Conservation (phyloP, 2,329 filamentous ascomycete genomes). For the Xylariaceae sp. region DNA sequence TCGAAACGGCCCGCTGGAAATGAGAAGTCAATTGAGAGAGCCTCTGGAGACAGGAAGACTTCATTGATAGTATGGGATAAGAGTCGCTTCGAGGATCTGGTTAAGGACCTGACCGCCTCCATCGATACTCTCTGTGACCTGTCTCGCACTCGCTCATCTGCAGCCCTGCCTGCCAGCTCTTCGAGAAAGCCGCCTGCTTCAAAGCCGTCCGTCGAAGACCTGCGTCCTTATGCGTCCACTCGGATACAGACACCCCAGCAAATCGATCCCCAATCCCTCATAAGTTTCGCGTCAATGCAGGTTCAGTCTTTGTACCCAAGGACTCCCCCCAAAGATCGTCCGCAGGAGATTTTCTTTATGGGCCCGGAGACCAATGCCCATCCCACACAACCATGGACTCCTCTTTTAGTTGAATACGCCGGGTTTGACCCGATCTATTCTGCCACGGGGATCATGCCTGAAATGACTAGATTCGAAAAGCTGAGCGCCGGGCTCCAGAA, state of each 20-base stretch:
- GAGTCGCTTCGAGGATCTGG: constrained; percentile 66
- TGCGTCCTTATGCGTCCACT: constrained; percentile 51
- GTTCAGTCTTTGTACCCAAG: constrained; percentile 35
- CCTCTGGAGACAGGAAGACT: constrained; percentile 45
- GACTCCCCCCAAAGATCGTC: constrained; percentile 26
- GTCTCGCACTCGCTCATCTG: constrained; percentile 57
- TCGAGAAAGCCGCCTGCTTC: constrained; percentile 35
- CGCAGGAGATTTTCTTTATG: constrained; percentile 47
- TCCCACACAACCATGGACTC: constrained; percentile 46
- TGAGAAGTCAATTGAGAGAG: constrained; percentile 35
- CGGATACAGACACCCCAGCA: constrained; percentile 57
- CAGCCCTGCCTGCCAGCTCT: constrained; percentile 32
- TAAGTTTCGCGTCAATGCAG: constrained; percentile 41
- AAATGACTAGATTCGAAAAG: constrained; percentile 60
- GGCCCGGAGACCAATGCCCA: constrained; percentile 48
- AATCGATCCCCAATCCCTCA: constrained; percentile 51
- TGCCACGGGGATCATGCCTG: constrained; percentile 56
- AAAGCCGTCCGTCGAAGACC: constrained; percentile 38
- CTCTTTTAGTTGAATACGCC: constrained; percentile 66
- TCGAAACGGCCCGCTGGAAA: constrained; percentile 44
- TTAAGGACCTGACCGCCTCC: constrained; percentile 67
- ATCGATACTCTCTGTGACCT: constrained; percentile 77
- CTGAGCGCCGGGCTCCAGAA: constrained; percentile 53
- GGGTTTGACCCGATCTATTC: constrained; percentile 58
- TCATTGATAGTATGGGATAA: constrained; percentile 62